These are phyloP conservation scores for Fonsecaea pedrosoi DNA, from an alignment of 2,329 filamentous ascomycete species.

Conservation along the genomic window DNA sequence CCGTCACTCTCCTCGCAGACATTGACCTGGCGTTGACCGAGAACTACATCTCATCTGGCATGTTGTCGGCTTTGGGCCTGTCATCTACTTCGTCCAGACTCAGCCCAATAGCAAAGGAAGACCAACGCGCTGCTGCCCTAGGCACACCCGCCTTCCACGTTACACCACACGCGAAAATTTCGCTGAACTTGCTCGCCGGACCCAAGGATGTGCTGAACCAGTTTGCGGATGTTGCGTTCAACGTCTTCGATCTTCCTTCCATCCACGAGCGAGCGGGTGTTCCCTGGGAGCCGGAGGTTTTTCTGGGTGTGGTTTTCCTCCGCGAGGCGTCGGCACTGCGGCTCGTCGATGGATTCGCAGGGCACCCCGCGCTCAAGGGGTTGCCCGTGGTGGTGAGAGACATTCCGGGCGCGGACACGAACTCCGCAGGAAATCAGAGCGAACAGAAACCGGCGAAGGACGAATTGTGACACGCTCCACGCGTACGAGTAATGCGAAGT, in stretches of 20 bases:
- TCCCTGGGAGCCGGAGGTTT: conserved; percentile 22
- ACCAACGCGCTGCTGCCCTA: conserved; percentile 13
- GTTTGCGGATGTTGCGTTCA: conserved; percentile 15
- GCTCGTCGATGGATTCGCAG: conserved; percentile 16
- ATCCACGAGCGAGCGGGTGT: not conserved
- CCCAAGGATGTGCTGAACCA: conserved; percentile 8
- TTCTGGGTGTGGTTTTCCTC: conserved; percentile 19
- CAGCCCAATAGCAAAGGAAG: conserved; percentile 4
- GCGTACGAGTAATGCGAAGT: not conserved
- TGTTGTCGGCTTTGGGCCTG: conserved; percentile 15
- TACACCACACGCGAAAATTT: conserved; percentile 15
- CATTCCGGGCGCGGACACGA: not conserved
- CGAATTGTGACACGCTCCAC: conserved; percentile 11
- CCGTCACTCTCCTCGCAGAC: conserved; percentile 23
- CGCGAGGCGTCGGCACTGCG: conserved; percentile 12
- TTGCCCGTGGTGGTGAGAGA: conserved; percentile 12
- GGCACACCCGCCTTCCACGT: conserved; percentile 8
- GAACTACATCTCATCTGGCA: conserved; percentile 24
- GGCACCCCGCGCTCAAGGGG: conserved; percentile 6
- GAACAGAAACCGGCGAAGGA: conserved; percentile 5
- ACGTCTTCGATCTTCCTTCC: conserved; percentile 22
- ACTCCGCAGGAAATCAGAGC: not conserved
- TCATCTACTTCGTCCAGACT: not conserved
- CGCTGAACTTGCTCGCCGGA: conserved; percentile 13
- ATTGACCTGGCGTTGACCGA: conserved; percentile 23